Percentiles rank a stretch among this genome's conserved stretches.
These are phyloP conservation scores for Hypoxylon trugodes DNA, from an alignment of 495 filamentous ascomycete species.

Conservation along the genomic window DNA sequence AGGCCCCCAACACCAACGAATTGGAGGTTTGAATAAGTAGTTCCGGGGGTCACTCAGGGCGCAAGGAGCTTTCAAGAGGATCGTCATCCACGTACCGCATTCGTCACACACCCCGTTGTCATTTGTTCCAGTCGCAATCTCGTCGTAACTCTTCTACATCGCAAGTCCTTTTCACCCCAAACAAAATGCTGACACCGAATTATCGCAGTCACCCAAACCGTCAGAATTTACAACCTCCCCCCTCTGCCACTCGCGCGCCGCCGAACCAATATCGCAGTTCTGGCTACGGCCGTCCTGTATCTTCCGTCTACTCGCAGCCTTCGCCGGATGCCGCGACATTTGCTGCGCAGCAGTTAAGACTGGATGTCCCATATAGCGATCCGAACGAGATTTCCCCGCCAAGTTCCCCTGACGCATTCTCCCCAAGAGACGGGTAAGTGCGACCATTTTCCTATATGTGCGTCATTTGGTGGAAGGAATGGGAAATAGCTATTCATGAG, in stretches of 20 bases:
- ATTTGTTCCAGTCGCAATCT: not conserved
- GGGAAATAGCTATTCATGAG: conserved; percentile 4
- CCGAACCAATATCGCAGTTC: conserved; percentile 46
- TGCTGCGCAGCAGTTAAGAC: conserved; percentile 42
- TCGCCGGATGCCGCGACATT: conserved; percentile 38
- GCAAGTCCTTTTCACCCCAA: not conserved
- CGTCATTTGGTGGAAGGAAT: conserved; percentile 2
- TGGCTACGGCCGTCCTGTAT: conserved; percentile 46
- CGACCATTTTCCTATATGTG: conserved; percentile 21
- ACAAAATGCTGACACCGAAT: conserved; percentile 39
- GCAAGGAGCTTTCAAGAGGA: conserved; percentile 23
- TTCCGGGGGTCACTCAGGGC: conserved; percentile 5
- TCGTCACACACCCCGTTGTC: conserved; percentile 5
- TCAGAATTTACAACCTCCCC: conserved; percentile 23
- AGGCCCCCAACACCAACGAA: conserved; percentile 15
- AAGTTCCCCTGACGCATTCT: conserved; percentile 55
- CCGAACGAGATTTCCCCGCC: conserved; percentile 56
- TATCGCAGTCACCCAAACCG: conserved; percentile 33
- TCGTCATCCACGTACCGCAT: conserved; percentile 26
- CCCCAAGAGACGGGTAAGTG: conserved; percentile 45
- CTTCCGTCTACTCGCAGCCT: conserved; percentile 52
- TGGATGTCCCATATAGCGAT: conserved; percentile 48
- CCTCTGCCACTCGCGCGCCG: conserved; percentile 45
- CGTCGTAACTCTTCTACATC: conserved; percentile 3
- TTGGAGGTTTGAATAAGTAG: conserved; percentile 18